Evolutionary conservation across 2,329 filamentous ascomycete genomes (phyloP).

Genomic region (Atkinsonella texensis): DNA sequence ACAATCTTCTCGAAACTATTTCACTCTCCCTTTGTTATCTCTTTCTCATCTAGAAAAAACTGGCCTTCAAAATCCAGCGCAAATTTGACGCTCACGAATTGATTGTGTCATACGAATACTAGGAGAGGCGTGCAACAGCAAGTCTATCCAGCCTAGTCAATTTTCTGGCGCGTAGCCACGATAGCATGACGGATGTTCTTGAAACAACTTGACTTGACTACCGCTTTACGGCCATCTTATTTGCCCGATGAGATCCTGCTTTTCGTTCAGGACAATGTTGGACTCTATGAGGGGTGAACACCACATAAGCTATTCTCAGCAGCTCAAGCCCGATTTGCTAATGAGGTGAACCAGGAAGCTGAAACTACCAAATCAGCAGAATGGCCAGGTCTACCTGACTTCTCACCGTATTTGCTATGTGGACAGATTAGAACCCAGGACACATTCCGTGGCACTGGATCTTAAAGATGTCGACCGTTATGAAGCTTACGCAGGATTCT

Average conservation of each 20-base stretch:
- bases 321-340: background rate
- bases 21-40: too few relatives aligned
- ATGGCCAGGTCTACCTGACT: conserved; percentile 92
- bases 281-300: conserved; percentile 88
- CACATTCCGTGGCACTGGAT: conserved; percentile 73
- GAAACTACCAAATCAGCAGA: conserved; percentile 88
- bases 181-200: conserved; percentile 80
- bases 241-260: conserved; percentile 88
- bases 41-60: background rate
- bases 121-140: background rate
- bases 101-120: background rate
- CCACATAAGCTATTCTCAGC: background rate
- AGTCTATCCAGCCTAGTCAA: background rate
- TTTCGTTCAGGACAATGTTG: conserved; percentile 95
- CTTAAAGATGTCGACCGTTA: conserved; percentile 82
- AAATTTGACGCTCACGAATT: background rate
- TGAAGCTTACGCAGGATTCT: conserved; percentile 86
- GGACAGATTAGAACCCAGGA: conserved; percentile 73
- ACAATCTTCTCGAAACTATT: too few relatives aligned
- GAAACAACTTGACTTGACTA: conserved; percentile 90
- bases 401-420: conserved; percentile 95
- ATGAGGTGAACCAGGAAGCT: conserved; percentile 58
- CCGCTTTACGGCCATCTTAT: conserved; percentile 84
- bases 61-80: background rate
- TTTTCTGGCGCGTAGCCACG: conserved; percentile 9